Evolutionary conservation across 371 early-diverging fungal genomes (phyloP), one percentile per base, ranked within the genome.

Genomic region (Mortierella polycephala): DNA sequence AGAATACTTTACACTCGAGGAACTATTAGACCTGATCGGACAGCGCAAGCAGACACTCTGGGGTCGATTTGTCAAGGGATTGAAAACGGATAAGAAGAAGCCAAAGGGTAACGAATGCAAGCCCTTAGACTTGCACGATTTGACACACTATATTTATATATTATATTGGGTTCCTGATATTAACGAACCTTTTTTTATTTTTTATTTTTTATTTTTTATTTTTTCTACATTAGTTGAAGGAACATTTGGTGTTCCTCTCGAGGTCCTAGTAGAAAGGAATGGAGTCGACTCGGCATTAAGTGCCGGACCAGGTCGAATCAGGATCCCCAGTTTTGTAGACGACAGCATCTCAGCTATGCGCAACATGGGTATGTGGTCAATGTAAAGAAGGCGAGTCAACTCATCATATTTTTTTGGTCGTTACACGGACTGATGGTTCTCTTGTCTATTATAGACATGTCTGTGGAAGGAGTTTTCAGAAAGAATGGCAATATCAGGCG

Each of bases 401-500:
- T 92, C 1, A 75, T 45, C 16, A 49, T 21, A 47, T 16, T 47
- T 11, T 37, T 23, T 39, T 87, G 62, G 82, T 83, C 44, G 85
- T 85, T 59, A 81, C 77, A 37, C 82, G 82, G 39, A 83, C 82
- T 73, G 86, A 83, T 20, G 60, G 12, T 12, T 89, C 13, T 85
- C 83, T 21, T 84, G 16, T 20, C n/a, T 55, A 30, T 12, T 53
- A 18, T 71, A 93, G 95, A 97, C 69, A 85, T 98, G 87, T 85
- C 91, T 0, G 87, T 91, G 21, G 98, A 98, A 82, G 99, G 99
- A 1, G 92, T 98, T 5, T 98, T 98, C 85, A 91, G 99, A 64
- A 98, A 97, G 82, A 98, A 97, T 82, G 99, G 99, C 11, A 98
- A 98, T 74, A 96, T 98, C 68, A 84, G 94, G 53, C 85, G 94